Evolutionary conservation across 108 stramenopile species (phyloP).

Genomic region (Cyclotella atomus): DNA sequence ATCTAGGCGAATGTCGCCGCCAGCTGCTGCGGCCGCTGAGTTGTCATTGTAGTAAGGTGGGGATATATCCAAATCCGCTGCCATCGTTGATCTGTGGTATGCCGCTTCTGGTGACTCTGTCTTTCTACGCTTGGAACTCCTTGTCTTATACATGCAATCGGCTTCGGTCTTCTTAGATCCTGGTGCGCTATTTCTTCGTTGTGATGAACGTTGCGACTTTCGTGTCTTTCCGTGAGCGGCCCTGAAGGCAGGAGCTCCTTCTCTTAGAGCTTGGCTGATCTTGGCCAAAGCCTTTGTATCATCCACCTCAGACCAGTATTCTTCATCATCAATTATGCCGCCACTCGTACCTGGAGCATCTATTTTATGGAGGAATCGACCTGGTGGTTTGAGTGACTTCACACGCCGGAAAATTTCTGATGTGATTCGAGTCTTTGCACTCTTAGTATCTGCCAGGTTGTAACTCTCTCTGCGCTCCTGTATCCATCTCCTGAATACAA

Average conservation of each 20-base stretch:
- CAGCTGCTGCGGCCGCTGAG: no score
- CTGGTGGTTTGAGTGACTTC: conserved; percentile 55
- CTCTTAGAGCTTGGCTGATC: conserved; percentile 82
- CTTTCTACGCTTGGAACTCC: background rate
- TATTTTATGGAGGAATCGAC: conserved; percentile 72
- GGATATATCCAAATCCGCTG: background rate
- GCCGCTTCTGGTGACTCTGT: background rate
- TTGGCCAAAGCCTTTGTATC: conserved; percentile 76
- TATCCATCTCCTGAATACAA: conserved; percentile 77
- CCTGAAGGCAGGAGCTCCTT: conserved; percentile 82
- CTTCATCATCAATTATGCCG: background rate
- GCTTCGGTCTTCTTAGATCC: background rate
- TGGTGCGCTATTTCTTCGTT: conserved; percentile 7
- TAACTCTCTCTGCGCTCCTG: conserved; percentile 67
- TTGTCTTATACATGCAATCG: background rate
- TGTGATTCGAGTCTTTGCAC: conserved; percentile 71
- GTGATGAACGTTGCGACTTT: background rate
- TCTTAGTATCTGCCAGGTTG: conserved; percentile 72
- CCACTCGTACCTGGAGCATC: conserved; percentile 1
- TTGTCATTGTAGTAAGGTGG: conserved; percentile 8
- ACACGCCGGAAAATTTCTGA: conserved; percentile 67
- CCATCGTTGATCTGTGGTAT: background rate
- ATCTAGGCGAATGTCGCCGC: background rate
- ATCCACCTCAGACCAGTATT: conserved; percentile 80
- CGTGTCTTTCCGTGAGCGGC: conserved; percentile 40